These are phyloP conservation scores for Brettanomyces anomalus DNA, from an alignment of 805 yeast genomes.

Conservation along the genomic window DNA sequence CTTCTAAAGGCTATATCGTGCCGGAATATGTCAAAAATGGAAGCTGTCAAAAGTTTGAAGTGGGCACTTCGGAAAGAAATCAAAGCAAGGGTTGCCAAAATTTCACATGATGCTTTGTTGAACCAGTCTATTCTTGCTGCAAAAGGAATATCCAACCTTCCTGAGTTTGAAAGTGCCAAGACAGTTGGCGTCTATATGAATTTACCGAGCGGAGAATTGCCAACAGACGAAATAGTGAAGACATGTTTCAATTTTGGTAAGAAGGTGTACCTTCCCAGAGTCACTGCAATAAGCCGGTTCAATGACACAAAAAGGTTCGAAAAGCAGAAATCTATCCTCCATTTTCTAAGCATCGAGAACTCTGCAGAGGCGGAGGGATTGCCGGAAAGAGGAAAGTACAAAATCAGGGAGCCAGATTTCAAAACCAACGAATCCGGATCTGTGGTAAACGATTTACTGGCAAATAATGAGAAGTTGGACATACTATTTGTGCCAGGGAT, in stretches of 20 bases:
- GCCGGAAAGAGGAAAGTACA: slow-evolving; percentile 59
- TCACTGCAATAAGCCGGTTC: slow-evolving; percentile 22
- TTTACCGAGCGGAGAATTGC: slow-evolving; percentile 65
- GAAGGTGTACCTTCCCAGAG: slow-evolving; percentile 48
- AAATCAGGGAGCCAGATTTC: slow-evolving; percentile 56
- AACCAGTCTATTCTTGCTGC: slow-evolving; percentile 4
- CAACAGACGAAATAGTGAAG: slow-evolving; percentile 46
- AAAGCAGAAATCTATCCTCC: slow-evolving; percentile 35
- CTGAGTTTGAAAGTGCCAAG: slow-evolving; percentile 33
- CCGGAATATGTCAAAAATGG: too few species aligned
- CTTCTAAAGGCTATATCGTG: too few species aligned
- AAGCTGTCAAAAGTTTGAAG: neutral
- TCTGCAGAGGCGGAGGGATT: slow-evolving; percentile 35
- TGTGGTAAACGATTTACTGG: slow-evolving; percentile 16
- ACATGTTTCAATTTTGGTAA: slow-evolving; percentile 40
- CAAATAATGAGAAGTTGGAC: slow-evolving; percentile 35
- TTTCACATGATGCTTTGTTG: neutral
- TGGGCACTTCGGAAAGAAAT: slow-evolving; percentile 2
- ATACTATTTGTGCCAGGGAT: slow-evolving; percentile 78
- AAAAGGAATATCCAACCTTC: slow-evolving; percentile 2
- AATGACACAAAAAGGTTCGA: slow-evolving; percentile 16
- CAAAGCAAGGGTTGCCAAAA: neutral
- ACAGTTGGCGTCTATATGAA: slow-evolving; percentile 64
- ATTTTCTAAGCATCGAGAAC: slow-evolving; percentile 44
- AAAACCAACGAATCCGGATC: slow-evolving; percentile 5